phyloP scores from a whole-genome alignment of 2,329 filamentous ascomycete genomes.

The Didymella exigua region DNA sequence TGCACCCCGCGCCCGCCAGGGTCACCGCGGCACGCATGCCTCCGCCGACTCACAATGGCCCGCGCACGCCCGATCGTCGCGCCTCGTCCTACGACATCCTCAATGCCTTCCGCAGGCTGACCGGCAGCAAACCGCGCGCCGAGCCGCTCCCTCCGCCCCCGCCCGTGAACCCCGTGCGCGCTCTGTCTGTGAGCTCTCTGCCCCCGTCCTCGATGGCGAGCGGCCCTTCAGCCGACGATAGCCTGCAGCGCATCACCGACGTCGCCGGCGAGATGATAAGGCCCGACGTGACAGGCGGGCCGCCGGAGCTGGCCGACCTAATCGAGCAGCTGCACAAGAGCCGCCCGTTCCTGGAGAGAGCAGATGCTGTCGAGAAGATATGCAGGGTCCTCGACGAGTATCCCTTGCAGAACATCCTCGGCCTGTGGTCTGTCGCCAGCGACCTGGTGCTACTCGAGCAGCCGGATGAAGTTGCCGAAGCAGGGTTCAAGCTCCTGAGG shows the following conservation, averaged over 20 bases:
- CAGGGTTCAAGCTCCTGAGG: conserved; percentile 44
- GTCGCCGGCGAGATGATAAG: conserved; percentile 25
- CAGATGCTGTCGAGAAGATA: conserved; percentile 41
- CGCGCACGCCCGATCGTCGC: conserved; percentile 47
- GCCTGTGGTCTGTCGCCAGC: conserved; percentile 46
- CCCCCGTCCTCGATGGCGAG: conserved; percentile 31
- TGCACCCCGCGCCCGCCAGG: conserved; percentile 4
- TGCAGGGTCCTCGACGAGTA: conserved; percentile 44
- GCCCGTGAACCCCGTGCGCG: conserved; percentile 38
- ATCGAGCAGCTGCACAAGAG: conserved; percentile 38
- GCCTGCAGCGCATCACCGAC: conserved; percentile 35
- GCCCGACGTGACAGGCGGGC: conserved; percentile 41
- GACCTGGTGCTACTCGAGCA: conserved; percentile 46
- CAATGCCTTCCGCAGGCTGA: conserved; percentile 47
- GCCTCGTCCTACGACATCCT: conserved; percentile 48
- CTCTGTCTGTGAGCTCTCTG: conserved; percentile 34
- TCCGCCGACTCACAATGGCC: conserved; percentile 44
- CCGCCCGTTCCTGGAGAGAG: conserved; percentile 36
- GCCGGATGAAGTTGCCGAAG: conserved; percentile 39
- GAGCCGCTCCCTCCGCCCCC: conserved; percentile 40
- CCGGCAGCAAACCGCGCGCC: conserved; percentile 44
- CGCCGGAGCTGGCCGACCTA: conserved; percentile 43
- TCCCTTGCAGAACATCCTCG: conserved; percentile 44
- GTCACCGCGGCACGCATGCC: conserved; percentile 42
- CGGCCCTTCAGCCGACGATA: conserved; percentile 33